Evolutionary conservation across 2,329 filamentous ascomycete species (phyloP), one percentile per base, ranked within the genome.

Genomic region (Calonectria henricotiae): DNA sequence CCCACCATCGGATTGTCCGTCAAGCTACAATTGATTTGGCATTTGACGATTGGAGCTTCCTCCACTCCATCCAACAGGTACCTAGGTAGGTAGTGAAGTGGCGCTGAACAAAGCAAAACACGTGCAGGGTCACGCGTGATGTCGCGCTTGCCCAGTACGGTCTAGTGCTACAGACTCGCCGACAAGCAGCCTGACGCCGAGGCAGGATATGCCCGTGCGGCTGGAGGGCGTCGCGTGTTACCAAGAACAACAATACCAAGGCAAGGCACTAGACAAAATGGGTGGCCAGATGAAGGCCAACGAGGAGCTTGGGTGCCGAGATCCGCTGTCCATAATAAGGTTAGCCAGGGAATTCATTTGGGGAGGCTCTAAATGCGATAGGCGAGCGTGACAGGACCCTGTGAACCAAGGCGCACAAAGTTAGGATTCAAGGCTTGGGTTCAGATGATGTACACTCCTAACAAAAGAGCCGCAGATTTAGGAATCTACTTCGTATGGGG

Each of bases 71-170:
- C 30, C 20, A 58, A 27, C 12, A n/a, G 20, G 20, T 20, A 20
- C 20, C 20, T 20, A 4, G 20, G n/a, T 20, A 7, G 37, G 2
- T 17, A 12, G 12, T 58, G 51, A 58, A 30, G 17, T 41, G 23
- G 37, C 20, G 15, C 51, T 41, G 32, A 15, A 43, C 44, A 70
- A 66, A 67, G 58, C 39, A 62, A 58, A 41, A 25, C 68, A 70
- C 68, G 68, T 70, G 68, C 30, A 70, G 20, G 55, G 61, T 71
- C 69, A 71, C 69, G 65, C 61, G 69, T 35, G 35, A 25, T 12
- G 12, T 4, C 25, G 8, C 20, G 25, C 61, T 68, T 71, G 13
- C 54, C 46, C 1, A 12, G 11, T 62, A 8, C 15, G 43, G 65
- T 11, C 46, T 71, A 68, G 69, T 27, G 65, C 61, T 20, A 4